Base-by-base conservation (phyloP, 148 eudicot species). In the Silene conica region DNA sequence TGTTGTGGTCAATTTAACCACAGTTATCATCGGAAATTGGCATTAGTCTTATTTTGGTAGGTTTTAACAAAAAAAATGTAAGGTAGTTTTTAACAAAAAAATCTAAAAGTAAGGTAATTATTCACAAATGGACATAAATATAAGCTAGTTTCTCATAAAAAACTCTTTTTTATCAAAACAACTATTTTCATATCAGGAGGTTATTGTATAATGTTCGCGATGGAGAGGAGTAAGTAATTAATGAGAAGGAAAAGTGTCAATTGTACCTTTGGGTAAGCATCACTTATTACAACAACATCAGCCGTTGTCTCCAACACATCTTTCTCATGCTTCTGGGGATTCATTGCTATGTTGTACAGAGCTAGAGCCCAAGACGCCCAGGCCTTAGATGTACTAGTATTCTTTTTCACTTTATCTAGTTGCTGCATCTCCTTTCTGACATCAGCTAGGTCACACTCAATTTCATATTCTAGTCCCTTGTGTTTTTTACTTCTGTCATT, bases 301-400 rank as follows among this genome's bases (percentile, higher is more conserved):
- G 82, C 78, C 12, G 73, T 77, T 21, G 82, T 67, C 75, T 94
- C 93, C 18, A 88, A 71, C 68, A 90, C 80, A 77, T 76, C 88
- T 66, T 85, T 74, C 70, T 80, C 76, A 74, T 88, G 86, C 67
- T 79, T 87, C 83, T 88, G 86, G 34, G 98, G 97, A 80, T 82
- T 76, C 89, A 85, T 92, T 26, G 93, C 96, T 65, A 86, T 77
- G 63, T 82, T 72, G 81, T 89, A 78, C 76, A 94, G 86, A 76
- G 92, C 80, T 79, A 86, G 96, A 78, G 96, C 87, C 97, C 96
- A 92, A 16, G 93, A 71, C 19, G 77, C 89, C 97, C 97, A 91
- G 45, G 86, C 69, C 78, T 83, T 89, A 57, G 82, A 71, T 25
- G 59, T 67, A 74, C 70, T 70, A 55, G 74, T 63, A 31, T 68